phyloP scores from a whole-genome alignment of 2,329 filamentous ascomycete genomes.

The Penicillium sp. region DNA sequence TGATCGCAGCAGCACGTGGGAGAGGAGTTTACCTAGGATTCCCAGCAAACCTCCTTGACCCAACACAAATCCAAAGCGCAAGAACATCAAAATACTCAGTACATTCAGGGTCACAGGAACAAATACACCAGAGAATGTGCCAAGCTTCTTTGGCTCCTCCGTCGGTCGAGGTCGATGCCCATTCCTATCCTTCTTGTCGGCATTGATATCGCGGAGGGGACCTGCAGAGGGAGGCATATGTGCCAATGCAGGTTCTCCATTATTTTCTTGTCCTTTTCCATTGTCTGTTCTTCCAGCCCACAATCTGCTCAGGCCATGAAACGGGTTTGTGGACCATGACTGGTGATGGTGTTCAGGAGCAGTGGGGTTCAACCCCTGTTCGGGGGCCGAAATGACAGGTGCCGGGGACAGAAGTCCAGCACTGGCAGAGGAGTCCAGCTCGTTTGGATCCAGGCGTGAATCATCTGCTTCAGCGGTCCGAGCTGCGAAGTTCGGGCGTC shows the following conservation, averaged over 20 bases:
- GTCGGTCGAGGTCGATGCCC: slow-evolving; percentile 24
- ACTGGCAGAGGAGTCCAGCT: slow-evolving; percentile 21
- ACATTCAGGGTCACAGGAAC: slow-evolving; percentile 89
- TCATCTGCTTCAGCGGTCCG: slow-evolving; percentile 40
- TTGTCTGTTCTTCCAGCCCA: not conserved
- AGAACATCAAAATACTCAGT: slow-evolving; percentile 87
- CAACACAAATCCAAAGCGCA: slow-evolving; percentile 81
- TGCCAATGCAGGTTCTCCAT: slow-evolving; percentile 9
- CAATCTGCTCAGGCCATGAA: slow-evolving; percentile 16
- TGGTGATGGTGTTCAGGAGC: slow-evolving; percentile 15
- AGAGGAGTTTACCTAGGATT: slow-evolving; percentile 63
- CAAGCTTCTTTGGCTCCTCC: slow-evolving; percentile 61
- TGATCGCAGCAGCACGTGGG: not conserved
- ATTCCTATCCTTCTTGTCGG: slow-evolving; percentile 34
- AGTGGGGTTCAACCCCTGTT: slow-evolving; percentile 26
- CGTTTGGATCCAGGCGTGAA: slow-evolving; percentile 35
- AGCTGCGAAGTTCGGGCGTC: slow-evolving; percentile 41
- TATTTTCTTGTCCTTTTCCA: slow-evolving; percentile 1
- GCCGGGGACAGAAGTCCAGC: slow-evolving; percentile 24
- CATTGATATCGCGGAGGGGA: slow-evolving; percentile 25
- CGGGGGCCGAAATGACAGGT: slow-evolving; percentile 19
- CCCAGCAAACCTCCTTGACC: slow-evolving; percentile 77
- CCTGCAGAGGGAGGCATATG: slow-evolving; percentile 18
- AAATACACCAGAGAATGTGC: slow-evolving; percentile 76
- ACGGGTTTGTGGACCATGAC: slow-evolving; percentile 22